A percentile compares a stretch with the other conserved stretches of the same genome.
Conservation (phyloP, 2,329 filamentous ascomycete species). For the Calonectria pseudoturangicola region DNA sequence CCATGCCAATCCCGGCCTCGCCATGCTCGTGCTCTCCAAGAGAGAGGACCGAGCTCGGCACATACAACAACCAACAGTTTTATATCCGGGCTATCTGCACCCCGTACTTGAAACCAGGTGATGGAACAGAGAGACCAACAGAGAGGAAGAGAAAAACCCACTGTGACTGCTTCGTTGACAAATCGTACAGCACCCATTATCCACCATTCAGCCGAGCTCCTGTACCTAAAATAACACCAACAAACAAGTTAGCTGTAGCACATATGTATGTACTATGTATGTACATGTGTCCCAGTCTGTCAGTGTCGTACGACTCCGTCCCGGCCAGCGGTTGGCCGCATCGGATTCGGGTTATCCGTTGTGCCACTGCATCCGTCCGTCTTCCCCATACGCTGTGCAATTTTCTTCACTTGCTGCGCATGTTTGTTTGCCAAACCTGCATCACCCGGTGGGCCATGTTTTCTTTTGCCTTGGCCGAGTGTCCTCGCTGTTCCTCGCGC, state of each 20-base stretch:
- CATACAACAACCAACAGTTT: no score
- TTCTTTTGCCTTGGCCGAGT: neutral
- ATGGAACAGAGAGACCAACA: no score
- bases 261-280: conserved; percentile 14
- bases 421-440: conserved; percentile 9
- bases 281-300: neutral
- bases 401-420: neutral
- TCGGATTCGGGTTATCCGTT: conserved; percentile 6
- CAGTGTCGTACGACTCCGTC: conserved; percentile 24
- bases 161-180: no score
- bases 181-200: no score
- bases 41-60: no score
- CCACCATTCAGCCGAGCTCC: no score
- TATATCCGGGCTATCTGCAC: no score
- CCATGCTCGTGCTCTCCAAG: no score
- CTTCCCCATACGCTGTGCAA: neutral
- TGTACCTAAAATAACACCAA: no score
- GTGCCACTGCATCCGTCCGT: neutral
- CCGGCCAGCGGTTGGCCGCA: neutral
- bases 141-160: no score
- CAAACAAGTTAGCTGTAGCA: neutral
- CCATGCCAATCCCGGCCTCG: conserved; percentile 5
- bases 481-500: neutral
- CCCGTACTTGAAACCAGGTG: no score
- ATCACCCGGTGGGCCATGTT: neutral